These are phyloP conservation scores for Apiotrichum laibachii DNA, from an alignment of 1,284 basidiomycete genomes.

Conservation along the genomic window DNA sequence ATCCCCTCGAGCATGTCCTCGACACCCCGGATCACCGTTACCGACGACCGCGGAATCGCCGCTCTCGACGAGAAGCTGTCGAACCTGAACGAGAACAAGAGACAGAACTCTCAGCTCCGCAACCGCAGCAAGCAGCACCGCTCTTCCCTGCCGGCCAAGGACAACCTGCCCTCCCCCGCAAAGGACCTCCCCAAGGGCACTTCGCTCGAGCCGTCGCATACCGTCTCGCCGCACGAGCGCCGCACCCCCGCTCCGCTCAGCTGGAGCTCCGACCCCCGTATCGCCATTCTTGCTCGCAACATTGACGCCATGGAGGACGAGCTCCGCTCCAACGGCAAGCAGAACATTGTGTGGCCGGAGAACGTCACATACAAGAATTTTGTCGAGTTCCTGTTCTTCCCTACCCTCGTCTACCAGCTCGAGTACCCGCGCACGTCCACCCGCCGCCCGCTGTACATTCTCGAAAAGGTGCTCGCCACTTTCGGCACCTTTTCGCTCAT, in stretches of 20 bases:
- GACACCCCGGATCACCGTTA: slow-evolving; percentile 59
- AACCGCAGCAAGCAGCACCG: neutral
- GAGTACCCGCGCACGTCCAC: slow-evolving; percentile 87
- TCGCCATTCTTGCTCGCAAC: slow-evolving; percentile 70
- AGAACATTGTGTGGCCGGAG: slow-evolving; percentile 70
- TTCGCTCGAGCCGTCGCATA: slow-evolving; percentile 46
- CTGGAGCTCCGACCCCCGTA: slow-evolving; percentile 66
- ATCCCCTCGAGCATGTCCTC: slow-evolving; percentile 31
- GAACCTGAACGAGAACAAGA: neutral
- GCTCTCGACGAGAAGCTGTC: slow-evolving; percentile 1
- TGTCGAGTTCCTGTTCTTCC: slow-evolving; percentile 81
- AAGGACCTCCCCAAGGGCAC: slow-evolving; percentile 44
- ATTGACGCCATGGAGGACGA: slow-evolving; percentile 75
- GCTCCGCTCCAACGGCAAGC: slow-evolving; percentile 64
- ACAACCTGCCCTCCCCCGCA: slow-evolving; percentile 36
- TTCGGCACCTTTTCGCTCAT: slow-evolving; percentile 93
- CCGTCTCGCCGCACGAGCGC: slow-evolving; percentile 47
- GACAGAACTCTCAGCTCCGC: neutral
- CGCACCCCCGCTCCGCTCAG: slow-evolving; percentile 58
- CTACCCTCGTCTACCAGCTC: slow-evolving; percentile 92
- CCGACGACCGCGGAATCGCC: neutral
- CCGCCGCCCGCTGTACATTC: slow-evolving; percentile 86
- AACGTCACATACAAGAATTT: slow-evolving; percentile 85
- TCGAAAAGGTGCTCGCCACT: slow-evolving; percentile 92
- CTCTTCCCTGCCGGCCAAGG: slow-evolving; percentile 25